Base-by-base conservation (phyloP, 192 early-diverging fungal genomes). In the Umbelopsis ramanniana region DNA sequence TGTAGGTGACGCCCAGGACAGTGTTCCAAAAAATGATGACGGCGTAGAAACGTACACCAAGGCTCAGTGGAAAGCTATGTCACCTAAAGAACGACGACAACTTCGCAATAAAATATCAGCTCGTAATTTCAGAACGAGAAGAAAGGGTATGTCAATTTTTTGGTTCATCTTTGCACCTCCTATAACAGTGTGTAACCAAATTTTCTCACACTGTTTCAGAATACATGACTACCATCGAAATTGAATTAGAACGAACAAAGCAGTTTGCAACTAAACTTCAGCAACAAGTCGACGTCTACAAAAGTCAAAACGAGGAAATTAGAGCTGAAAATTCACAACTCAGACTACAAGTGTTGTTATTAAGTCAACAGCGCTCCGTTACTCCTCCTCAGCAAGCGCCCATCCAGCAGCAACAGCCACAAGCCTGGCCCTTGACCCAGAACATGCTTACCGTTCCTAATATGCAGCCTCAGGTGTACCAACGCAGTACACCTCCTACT, bases 101-200 rank as follows among this genome's bases (percentile, higher is more conserved):
- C 79, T 94, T 77, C 84, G 94, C 66, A 95, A 95, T 83, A 95
- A 95, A 75, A 89, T 95, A 40, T 92, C 90, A 22, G 94, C 94
- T 22, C 83, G 93, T 74, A 93, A 93, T 80, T 95, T 95, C 79
- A 85, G 94, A 50, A 85, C 89, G 52, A 86, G 94, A 63, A 86
- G 93, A 84, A 95, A 95, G 85, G 93, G 84, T 89, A 82, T 45
- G 11, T 29, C 29, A 21, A 22, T 33, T 43, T n/a, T 35, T 43
- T 43, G 29, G 29, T 29, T n/a, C n/a, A 29, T 43, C 40, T 43
- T 43, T 6, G 6, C 11, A 12, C 6, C 11, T 43, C 40, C 40
- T 43, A 43, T 5, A 43, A 4, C 0, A 43, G 40, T 43, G 40
- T 43, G 40, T 43, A 43, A 43, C 40, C 40, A 7, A 21, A 69